Evolutionary conservation across 2,329 filamentous ascomycete genomes (phyloP), one percentile per base, ranked within the genome.

Genomic region (Talaromyces atroroseus): DNA sequence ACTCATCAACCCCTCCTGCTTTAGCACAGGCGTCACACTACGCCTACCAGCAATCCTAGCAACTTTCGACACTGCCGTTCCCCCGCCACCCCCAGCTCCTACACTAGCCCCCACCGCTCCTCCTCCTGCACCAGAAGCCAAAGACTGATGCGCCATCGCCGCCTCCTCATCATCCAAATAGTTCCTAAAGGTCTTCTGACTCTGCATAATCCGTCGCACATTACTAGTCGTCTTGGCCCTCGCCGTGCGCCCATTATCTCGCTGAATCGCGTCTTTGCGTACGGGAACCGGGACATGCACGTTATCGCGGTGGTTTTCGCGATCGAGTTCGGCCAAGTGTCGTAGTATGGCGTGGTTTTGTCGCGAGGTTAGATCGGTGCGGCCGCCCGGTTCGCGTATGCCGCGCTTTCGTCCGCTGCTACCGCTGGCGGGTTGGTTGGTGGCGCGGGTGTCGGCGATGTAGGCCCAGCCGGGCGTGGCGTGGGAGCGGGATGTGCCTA

Each of bases 391-490:
- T 58, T 80, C 82, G 60, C 88, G 81, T 20, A 83, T 82, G 29
- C 83, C 85, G 65, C 90, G 87, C 74, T 95, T 95, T 60, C 88
- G 82, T 48, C 72, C 26, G 26, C 5, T 29, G 5, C 8, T 29
- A 10, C 74, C 58, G 69, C 76, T 66, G 71, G 75, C 69, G 68
- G 77, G 81, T 80, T 10, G 83, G 79, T 12, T 82, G 79, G 55
- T 83, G 56, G 82, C 79, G 71, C 81, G 68, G 16, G 82, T 85
- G 68, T 96, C 90, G 29, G 91, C 86, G 1, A 96, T 89, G 70
- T 96, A 96, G 12, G 90, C 90, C 88, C 91, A 97, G 66, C 92
- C 92, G 1, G 92, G 91, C 1, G 90, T 88, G 46, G 82, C 78
- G 46, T 83, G 82, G 16, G 84, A 85, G 59, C 84, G 84, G 26